Conservation (phyloP, 306 rosid genomes). For the Cicer cuneatum region DNA sequence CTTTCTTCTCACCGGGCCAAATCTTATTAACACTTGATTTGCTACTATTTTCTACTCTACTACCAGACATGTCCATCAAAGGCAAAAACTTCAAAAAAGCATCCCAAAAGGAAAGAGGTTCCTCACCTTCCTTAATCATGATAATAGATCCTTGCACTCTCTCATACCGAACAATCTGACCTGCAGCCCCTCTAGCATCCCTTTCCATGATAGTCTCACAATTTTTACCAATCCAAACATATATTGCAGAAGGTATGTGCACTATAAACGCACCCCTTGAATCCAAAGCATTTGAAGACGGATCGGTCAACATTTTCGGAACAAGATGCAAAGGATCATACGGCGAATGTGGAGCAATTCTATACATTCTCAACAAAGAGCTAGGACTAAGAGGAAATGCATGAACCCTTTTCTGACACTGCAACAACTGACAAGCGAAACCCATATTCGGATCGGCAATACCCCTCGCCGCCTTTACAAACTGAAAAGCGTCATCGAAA, state of each 20-base stretch:
- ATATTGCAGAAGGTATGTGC: slow-evolving; percentile 78
- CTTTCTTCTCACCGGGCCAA: slow-evolving; percentile 69
- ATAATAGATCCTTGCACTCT: slow-evolving; percentile 77
- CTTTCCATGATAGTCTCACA: slow-evolving; percentile 93
- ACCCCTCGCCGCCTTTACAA: slow-evolving; percentile 98
- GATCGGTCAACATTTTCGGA: slow-evolving; percentile 91
- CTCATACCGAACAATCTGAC: slow-evolving; percentile 95
- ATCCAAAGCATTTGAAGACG: slow-evolving; percentile 74
- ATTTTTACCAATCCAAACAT: slow-evolving; percentile 91
- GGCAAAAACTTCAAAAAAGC: slow-evolving; percentile 78
- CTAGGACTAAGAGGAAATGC: slow-evolving; percentile 99
- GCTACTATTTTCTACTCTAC: slow-evolving; percentile 46
- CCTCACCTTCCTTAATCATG: slow-evolving; percentile 81
- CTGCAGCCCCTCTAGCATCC: slow-evolving; percentile 95
- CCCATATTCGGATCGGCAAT: slow-evolving; percentile 99
- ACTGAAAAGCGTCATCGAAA: slow-evolving; percentile 98
- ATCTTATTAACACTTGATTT: slow-evolving; percentile 49
- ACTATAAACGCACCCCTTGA: slow-evolving; percentile 95
- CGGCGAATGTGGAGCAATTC: slow-evolving; percentile 92
- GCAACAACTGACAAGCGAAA: slow-evolving; percentile 94
- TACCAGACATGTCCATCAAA: slow-evolving; percentile 72
- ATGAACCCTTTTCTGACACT: slow-evolving; percentile 98
- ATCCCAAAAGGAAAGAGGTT: slow-evolving; percentile 80
- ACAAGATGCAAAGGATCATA: slow-evolving; percentile 99
- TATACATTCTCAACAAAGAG: slow-evolving; percentile 89